Percentiles rank a stretch among this genome's conserved stretches.
Evolutionary conservation across 208 protist genomes (phyloP).

Genomic region (Trypanosoma cruzi): DNA sequence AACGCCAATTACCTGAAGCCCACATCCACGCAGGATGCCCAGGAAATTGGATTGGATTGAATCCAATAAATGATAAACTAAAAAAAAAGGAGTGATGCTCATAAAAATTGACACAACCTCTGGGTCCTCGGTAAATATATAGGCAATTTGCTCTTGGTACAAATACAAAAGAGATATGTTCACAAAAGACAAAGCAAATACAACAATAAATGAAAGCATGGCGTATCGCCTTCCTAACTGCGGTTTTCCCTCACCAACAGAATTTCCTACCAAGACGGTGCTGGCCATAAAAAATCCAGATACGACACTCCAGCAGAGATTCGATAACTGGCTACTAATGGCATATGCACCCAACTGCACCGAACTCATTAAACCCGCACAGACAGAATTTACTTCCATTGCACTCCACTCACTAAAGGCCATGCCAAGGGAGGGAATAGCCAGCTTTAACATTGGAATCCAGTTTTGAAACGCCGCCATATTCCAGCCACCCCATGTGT

Average conservation of each 20-base stretch:
- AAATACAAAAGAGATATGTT: slow-evolving; percentile 49
- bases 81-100: slow-evolving; percentile 12
- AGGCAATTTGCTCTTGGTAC: slow-evolving; percentile 57
- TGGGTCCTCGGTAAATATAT: slow-evolving; percentile 54
- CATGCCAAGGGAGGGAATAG: slow-evolving; percentile 79
- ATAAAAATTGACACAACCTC: slow-evolving; percentile 36
- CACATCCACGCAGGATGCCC: slow-evolving; percentile 26
- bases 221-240: slow-evolving; percentile 54
- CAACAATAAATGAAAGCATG: slow-evolving; percentile 54
- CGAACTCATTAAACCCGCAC: slow-evolving; percentile 52
- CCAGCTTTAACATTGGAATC: slow-evolving; percentile 49
- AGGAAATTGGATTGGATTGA: slow-evolving; percentile 23
- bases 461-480: slow-evolving; percentile 53
- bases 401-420: slow-evolving; percentile 88
- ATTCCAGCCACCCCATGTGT: slow-evolving; percentile 83
- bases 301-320: slow-evolving; percentile 69
- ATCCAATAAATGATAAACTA: slow-evolving; percentile 27
- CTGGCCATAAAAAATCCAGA: slow-evolving; percentile 75
- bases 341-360: slow-evolving; percentile 72
- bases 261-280: slow-evolving; percentile 82
- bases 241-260: slow-evolving; percentile 63
- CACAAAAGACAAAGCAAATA: slow-evolving; percentile 45
- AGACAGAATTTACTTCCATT: slow-evolving; percentile 77
- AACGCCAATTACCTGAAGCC: slow-evolving; percentile 13
- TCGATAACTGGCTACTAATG: slow-evolving; percentile 76